Evolutionary conservation across 345 rosid genomes (phyloP).

Genomic region (Odontarrhena argentea): DNA sequence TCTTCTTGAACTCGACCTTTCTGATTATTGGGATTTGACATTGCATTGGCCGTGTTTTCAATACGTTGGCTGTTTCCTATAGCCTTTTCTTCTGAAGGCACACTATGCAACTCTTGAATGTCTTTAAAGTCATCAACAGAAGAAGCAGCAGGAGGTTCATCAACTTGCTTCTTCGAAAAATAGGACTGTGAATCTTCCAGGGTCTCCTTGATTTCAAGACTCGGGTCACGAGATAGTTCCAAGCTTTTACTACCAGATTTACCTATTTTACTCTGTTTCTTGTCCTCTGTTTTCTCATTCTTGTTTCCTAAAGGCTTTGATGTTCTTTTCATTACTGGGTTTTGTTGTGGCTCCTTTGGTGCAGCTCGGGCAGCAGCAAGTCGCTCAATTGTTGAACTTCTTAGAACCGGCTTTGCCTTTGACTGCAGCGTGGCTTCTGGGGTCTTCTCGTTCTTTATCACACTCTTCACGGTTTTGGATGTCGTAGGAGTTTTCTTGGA

Average conservation of each 20-base stretch:
- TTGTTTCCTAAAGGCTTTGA: constrained; percentile 39
- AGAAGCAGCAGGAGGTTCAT: constrained; percentile 34
- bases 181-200: constrained; percentile 33
- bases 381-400: constrained; percentile 87
- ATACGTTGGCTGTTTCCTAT: constrained; percentile 33
- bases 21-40: constrained; percentile 17
- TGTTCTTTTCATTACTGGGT: constrained; percentile 48
- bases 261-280: constrained; percentile 40
- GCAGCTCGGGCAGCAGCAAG: constrained; percentile 67
- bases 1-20: constrained; percentile 24
- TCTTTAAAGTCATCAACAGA: constrained; percentile 57
- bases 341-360: constrained; percentile 54
- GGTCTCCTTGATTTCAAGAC: constrained; percentile 50
- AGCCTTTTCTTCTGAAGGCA: constrained; percentile 45
- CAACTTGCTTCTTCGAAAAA: constrained; percentile 34
- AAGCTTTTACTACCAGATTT: constrained; percentile 14
- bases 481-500: constrained; percentile 51
- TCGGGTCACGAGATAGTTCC: constrained; percentile 41
- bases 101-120: constrained; percentile 56
- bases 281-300: constrained; percentile 46
- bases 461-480: constrained; percentile 37
- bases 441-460: constrained; percentile 46
- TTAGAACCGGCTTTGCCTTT: constrained; percentile 60
- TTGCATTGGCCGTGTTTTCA: constrained; percentile 27
- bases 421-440: constrained; percentile 44